Evolutionary conservation across 306 rosid genomes (phyloP).

Genomic region (Delonix regia): DNA sequence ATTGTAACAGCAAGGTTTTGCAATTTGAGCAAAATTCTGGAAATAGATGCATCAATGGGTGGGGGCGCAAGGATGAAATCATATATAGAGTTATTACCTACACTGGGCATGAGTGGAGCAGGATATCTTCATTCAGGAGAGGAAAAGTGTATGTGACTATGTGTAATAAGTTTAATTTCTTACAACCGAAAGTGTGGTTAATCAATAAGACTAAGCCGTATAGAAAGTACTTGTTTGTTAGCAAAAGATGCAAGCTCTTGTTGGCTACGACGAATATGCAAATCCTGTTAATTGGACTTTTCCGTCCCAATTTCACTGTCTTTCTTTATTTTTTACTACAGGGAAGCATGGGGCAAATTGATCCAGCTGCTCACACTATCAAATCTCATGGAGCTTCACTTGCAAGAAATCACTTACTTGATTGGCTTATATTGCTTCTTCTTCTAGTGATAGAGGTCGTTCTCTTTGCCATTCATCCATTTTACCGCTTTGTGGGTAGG

Average conservation of each 20-base stretch:
- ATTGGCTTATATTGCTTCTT: slow-evolving; percentile 82
- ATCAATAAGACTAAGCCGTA: not conserved
- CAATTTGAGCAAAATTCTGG: not conserved
- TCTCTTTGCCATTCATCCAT: slow-evolving; percentile 63
- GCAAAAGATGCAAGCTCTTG: not conserved
- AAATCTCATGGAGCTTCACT: slow-evolving; percentile 83
- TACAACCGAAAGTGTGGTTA: not conserved
- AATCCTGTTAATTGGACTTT: slow-evolving; percentile 4
- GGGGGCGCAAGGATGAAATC: not conserved
- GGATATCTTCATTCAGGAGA: not conserved
- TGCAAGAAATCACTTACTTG: slow-evolving; percentile 71
- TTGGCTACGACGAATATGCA: slow-evolving; percentile 15
- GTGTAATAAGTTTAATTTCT: not conserved
- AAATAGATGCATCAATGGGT: not conserved
- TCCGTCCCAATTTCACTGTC: slow-evolving; percentile 6
- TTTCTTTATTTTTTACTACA: slow-evolving; percentile 20
- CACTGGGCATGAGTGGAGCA: not conserved
- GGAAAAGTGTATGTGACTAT: not conserved
- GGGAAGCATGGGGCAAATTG: slow-evolving; percentile 44
- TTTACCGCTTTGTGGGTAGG: slow-evolving; percentile 86
- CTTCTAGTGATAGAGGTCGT: slow-evolving; percentile 58
- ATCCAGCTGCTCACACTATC: slow-evolving; percentile 63
- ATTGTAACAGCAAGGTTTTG: slow-evolving; percentile 2
- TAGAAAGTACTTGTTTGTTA: not conserved
- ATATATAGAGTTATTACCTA: not conserved